These are phyloP conservation scores for Plenodomus lindquistii DNA, from an alignment of 2,329 filamentous ascomycete genomes.

Conservation along the genomic window DNA sequence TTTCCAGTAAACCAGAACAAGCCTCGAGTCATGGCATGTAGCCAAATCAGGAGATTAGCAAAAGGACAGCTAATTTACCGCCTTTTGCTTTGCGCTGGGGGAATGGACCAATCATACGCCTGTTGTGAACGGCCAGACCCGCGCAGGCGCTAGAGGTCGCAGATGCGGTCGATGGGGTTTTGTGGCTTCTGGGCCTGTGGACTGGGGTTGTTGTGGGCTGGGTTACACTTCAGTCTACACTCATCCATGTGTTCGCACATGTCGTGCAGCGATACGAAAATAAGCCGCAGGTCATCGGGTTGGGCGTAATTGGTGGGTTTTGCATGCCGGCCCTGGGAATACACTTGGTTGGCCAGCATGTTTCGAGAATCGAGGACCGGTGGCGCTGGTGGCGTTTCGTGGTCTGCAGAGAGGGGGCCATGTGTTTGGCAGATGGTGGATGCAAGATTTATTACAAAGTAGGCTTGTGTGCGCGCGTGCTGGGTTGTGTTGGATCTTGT, in stretches of 20 bases:
- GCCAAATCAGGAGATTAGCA: neutral
- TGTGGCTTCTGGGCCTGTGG: neutral
- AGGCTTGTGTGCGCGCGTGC: no score
- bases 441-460: no score
- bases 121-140: neutral
- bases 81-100: neutral
- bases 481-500: no score
- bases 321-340: no score
- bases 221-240: neutral
- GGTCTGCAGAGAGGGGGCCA: no score
- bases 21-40: no score
- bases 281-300: no score
- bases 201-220: neutral
- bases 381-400: neutral
- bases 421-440: no score
- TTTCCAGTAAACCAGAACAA: neutral
- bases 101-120: neutral
- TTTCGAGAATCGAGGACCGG: no score
- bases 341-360: no score
- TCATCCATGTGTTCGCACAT: no score
- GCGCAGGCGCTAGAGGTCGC: neutral
- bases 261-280: neutral
- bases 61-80: slow-evolving; percentile 18
- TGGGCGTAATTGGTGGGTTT: no score
- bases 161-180: neutral